Conservation (phyloP, 495 filamentous ascomycete genomes). For the Neurospora hispaniola region DNA sequence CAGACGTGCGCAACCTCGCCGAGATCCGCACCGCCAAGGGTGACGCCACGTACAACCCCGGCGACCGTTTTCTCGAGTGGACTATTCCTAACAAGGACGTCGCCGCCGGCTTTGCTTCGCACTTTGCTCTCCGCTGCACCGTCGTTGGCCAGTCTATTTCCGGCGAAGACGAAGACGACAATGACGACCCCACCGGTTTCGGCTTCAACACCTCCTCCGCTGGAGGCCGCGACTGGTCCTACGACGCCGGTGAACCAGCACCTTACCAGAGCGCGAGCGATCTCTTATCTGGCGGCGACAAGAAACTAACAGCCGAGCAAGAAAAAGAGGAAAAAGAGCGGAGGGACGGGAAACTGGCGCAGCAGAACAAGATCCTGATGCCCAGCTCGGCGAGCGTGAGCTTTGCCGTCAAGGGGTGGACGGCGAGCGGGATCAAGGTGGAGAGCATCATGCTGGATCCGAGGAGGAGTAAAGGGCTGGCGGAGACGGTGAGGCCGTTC, state of each 20-base stretch:
- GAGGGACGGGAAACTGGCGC: slow-evolving; percentile 29
- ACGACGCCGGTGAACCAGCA: slow-evolving; percentile 39
- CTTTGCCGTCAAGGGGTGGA: slow-evolving; percentile 89
- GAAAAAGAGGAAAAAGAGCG: slow-evolving; percentile 34
- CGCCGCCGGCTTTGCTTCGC: slow-evolving; percentile 51
- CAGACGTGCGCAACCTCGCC: slow-evolving; percentile 71
- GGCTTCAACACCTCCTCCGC: slow-evolving; percentile 20
- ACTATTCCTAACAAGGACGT: slow-evolving; percentile 58
- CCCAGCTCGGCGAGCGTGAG: slow-evolving; percentile 76
- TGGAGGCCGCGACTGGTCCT: slow-evolving; percentile 43
- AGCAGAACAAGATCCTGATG: slow-evolving; percentile 78
- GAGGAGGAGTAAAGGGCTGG: slow-evolving; percentile 77
- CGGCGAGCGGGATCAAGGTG: slow-evolving; percentile 87
- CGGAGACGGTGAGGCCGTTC: slow-evolving; percentile 83
- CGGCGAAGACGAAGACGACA: slow-evolving; percentile 49
- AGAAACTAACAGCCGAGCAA: slow-evolving; percentile 28
- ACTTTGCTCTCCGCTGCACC: slow-evolving; percentile 60
- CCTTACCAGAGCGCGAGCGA: slow-evolving; percentile 32
- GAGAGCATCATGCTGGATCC: slow-evolving; percentile 78
- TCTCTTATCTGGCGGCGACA: slow-evolving; percentile 14
- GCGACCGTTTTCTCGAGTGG: slow-evolving; percentile 73
- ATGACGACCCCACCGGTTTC: slow-evolving; percentile 37
- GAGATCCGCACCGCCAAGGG: slow-evolving; percentile 77
- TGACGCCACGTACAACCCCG: slow-evolving; percentile 68
- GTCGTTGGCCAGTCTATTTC: slow-evolving; percentile 57